Evolutionary conservation across 2,329 filamentous ascomycete species (phyloP).

Genomic region (Diaporthe vexans): DNA sequence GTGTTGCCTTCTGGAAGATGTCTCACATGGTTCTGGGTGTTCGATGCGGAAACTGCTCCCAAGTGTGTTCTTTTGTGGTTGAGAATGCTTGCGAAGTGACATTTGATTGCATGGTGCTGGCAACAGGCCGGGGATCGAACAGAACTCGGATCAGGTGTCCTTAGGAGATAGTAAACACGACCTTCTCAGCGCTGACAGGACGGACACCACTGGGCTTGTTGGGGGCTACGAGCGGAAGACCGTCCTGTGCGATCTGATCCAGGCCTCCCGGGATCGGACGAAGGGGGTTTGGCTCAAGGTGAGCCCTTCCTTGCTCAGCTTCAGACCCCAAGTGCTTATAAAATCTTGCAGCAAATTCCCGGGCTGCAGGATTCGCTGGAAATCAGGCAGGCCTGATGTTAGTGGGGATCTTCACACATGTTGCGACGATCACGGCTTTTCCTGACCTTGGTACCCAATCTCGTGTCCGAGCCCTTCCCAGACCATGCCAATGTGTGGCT

Average conservation of each 20-base stretch:
- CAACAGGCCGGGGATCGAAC: neutral
- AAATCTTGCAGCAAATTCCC: constrained; percentile 51
- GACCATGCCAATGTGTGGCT: constrained; percentile 56
- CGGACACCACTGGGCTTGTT: neutral
- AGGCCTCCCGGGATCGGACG: constrained; percentile 50
- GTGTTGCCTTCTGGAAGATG: too few relatives aligned
- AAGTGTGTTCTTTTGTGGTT: too few relatives aligned
- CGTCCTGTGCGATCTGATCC: constrained; percentile 46
- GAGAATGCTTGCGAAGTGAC: too few relatives aligned
- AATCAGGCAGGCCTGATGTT: neutral
- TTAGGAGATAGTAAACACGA: constrained; percentile 3
- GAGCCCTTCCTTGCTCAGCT: constrained; percentile 45
- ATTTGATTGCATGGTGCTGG: too few relatives aligned
- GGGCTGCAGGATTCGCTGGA: constrained; percentile 4
- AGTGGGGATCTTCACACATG: neutral
- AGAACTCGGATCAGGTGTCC: neutral
- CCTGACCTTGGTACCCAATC: constrained; percentile 28
- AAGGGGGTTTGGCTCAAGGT: constrained; percentile 49
- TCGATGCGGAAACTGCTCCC: too few relatives aligned
- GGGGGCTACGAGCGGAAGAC: constrained; percentile 45
- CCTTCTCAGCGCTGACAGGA: constrained; percentile 20
- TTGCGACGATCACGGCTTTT: neutral
- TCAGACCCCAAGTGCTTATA: constrained; percentile 46
- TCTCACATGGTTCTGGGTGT: too few relatives aligned
- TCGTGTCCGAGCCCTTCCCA: constrained; percentile 55